Evolutionary conservation across 2,329 filamentous ascomycete species (phyloP), one percentile per base, ranked within the genome.

Genomic region (Fragosphaeria purpurea): DNA sequence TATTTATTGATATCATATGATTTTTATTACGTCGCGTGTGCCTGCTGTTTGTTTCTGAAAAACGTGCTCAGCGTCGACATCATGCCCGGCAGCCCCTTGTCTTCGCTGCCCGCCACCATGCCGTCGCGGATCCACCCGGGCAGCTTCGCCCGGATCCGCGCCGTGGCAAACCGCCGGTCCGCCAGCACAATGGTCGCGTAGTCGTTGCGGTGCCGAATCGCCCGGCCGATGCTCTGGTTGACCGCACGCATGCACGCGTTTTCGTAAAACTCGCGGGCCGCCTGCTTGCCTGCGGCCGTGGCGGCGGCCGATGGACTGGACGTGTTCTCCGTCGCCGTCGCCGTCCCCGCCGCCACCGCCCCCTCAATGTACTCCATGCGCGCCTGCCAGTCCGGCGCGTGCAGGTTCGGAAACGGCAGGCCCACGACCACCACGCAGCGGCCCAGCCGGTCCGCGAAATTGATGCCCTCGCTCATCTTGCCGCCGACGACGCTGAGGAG

Each of bases 201-300:
- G 67, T 98, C 93, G 31, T 79, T 80, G 50, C 77, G 78, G 63
- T 98, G 93, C 44, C 93, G 75, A 59, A 98, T 96, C 1, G 89
- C 93, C 52, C 93, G 75, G 1, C 93, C 93, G 58, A 98, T 90
- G 62, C 88, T 93, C 70, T 98, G 93, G 65, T 98, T 98, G 5
- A 98, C 93, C 5, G 90, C 88, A 40, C 93, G 77, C 90, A 98
- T 96, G 65, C 90, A 96, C 0, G 88, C 81, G 63, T 97, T 97
- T 64, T 96, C 89, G 62, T 94, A 95, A 62, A 88, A 95, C 54
- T 91, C 86, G 48, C 84, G 72, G 2, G 85, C 82, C 5, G 82
- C 70, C 57, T 77, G 73, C 58, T 79, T 82, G 0, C 70, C 71
- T 39, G 50, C 47, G 13, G 52, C 59, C 50, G 58, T 38, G 40